Conservation (phyloP, 495 filamentous ascomycete species). For the Thermothielavioides terrestris region DNA sequence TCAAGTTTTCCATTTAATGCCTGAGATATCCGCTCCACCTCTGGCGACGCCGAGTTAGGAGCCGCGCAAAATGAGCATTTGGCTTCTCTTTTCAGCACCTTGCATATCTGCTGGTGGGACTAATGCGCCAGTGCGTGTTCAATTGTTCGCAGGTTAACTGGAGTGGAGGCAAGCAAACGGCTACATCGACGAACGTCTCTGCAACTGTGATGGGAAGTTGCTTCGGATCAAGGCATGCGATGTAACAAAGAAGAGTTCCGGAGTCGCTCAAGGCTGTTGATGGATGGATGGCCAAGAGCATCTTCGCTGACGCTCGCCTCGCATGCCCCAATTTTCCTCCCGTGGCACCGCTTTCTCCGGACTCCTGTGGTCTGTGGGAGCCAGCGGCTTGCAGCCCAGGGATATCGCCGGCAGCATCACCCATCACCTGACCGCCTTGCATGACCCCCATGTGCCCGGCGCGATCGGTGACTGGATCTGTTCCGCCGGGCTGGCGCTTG, state of each 20-base stretch:
- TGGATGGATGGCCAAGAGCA: not conserved
- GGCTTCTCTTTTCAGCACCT: constrained; percentile 19
- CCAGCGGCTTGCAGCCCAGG: not conserved
- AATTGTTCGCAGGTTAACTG: not conserved
- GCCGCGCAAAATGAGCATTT: constrained; percentile 19
- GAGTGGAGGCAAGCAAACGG: not conserved
- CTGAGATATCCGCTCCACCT: constrained; percentile 24
- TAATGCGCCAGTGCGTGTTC: not conserved
- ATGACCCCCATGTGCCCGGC: constrained; percentile 11
- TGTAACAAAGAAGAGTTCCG: not conserved
- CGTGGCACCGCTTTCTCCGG: not conserved
- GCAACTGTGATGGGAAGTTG: not conserved
- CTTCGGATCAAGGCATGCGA: not conserved
- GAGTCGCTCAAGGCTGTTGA: not conserved
- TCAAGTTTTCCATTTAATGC: too few species aligned
- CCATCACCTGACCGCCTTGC: constrained; percentile 28
- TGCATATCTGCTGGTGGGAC: constrained; percentile 14
- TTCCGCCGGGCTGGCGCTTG: not conserved
- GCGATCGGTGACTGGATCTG: constrained; percentile 17
- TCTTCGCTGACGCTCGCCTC: not conserved
- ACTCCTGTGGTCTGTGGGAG: too few species aligned
- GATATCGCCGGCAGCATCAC: constrained; percentile 19
- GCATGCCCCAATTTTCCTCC: constrained; percentile 1
- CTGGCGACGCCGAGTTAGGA: constrained; percentile 15
- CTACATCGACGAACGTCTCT: not conserved